phyloP scores from a whole-genome alignment of 306 rosid genomes.

The Delonix regia region DNA sequence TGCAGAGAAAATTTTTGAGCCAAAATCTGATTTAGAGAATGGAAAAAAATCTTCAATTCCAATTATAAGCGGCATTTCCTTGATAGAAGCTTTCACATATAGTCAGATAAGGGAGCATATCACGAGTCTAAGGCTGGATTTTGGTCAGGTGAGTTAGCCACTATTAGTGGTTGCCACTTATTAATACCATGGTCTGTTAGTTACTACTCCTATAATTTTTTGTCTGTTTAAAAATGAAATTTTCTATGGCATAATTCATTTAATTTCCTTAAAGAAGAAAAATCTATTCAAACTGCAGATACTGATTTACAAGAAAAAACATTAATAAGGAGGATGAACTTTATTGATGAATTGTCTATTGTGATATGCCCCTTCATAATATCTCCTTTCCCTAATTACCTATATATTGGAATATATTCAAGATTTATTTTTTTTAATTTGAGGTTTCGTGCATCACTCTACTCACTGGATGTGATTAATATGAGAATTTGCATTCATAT shows the following conservation, averaged over 20 bases:
- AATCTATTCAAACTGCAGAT: background rate
- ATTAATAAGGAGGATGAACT: background rate
- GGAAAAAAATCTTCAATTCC: slow-evolving; percentile 14
- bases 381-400: background rate
- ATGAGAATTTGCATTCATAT: background rate
- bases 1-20: slow-evolving; percentile 7
- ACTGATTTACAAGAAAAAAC: background rate
- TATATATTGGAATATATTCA: background rate
- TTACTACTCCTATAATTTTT: background rate
- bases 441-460: background rate
- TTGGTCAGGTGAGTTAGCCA: slow-evolving; percentile 43
- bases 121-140: slow-evolving; percentile 37
- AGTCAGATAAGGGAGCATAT: slow-evolving; percentile 51
- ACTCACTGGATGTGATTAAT: background rate
- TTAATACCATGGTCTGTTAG: background rate
- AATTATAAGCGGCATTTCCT: slow-evolving; percentile 31
- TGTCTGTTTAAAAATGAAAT: background rate
- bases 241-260: background rate
- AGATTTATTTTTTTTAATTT: background rate
- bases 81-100: slow-evolving; percentile 40
- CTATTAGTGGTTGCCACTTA: background rate
- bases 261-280: background rate
- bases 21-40: slow-evolving; percentile 34
- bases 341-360: too few relatives aligned
- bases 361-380: background rate